A percentile compares a stretch with the other conserved stretches of the same genome.
phyloP scores from a whole-genome alignment of 73 alveolate genomes.

The Urostyla sp. region DNA sequence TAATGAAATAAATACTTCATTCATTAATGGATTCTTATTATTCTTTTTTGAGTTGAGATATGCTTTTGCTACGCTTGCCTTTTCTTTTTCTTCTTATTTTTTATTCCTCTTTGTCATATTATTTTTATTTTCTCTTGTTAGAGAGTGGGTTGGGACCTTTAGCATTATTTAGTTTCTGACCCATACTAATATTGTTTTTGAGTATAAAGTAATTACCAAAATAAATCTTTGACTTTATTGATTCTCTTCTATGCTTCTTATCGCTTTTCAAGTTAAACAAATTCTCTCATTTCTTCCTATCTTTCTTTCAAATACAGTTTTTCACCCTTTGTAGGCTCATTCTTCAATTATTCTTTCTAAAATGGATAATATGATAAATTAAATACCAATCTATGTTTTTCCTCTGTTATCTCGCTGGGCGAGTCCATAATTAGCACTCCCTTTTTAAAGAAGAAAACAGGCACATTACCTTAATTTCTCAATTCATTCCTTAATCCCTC shows the following conservation, averaged over 20 bases:
- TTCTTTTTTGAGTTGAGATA: background rate
- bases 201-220: conserved; percentile 13
- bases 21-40: too few relatives aligned
- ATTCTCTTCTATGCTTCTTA: conserved; percentile 72
- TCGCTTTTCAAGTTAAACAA: conserved; percentile 68
- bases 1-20: too few relatives aligned
- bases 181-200: conserved; percentile 54
- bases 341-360: conserved; percentile 80
- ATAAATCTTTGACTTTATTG: conserved; percentile 75
- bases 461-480: conserved; percentile 81
- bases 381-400: conserved; percentile 71
- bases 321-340: conserved; percentile 80
- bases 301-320: conserved; percentile 69
- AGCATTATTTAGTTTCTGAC: conserved; percentile 78
- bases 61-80: conserved; percentile 45
- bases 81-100: conserved; percentile 41
- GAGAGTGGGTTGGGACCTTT: conserved; percentile 89
- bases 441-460: conserved; percentile 81
- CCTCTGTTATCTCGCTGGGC: conserved; percentile 71
- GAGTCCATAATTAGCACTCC: conserved; percentile 82
- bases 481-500: conserved; percentile 74
- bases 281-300: conserved; percentile 74
- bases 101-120: conserved; percentile 2
- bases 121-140: conserved; percentile 53
- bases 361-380: background rate